Evolutionary conservation across 345 rosid species (phyloP).

Genomic region (Iberis pinnata): DNA sequence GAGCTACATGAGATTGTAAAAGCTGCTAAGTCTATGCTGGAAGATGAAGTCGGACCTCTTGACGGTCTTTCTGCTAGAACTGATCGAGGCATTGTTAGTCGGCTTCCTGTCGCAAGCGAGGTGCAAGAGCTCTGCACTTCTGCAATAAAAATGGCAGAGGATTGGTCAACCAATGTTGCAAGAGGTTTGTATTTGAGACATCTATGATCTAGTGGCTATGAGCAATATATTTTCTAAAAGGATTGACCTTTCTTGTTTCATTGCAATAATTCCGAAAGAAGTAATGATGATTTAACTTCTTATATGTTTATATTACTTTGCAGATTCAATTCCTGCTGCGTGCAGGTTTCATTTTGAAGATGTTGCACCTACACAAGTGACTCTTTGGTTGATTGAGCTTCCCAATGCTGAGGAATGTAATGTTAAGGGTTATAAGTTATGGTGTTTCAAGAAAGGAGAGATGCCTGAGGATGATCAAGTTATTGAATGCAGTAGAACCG

Average conservation of each 20-base stretch:
- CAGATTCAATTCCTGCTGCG: constrained; percentile 41
- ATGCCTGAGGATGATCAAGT: constrained; percentile 44
- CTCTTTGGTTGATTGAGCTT: constrained; percentile 57
- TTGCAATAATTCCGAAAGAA: not conserved
- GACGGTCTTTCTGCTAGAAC: constrained; percentile 59
- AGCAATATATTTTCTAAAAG: not conserved
- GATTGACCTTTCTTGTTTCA: not conserved
- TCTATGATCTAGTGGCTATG: not conserved
- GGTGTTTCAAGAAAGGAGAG: constrained; percentile 81
- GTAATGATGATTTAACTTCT: constrained; percentile 4
- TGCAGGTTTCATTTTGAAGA: constrained; percentile 86
- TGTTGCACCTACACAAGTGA: constrained; percentile 51
- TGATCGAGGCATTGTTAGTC: constrained; percentile 81
- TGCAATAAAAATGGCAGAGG: constrained; percentile 67
- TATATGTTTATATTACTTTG: constrained; percentile 7
- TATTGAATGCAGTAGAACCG: constrained; percentile 50
- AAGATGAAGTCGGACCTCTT: constrained; percentile 77
- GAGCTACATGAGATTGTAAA: constrained; percentile 58
- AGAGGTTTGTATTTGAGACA: constrained; percentile 44
- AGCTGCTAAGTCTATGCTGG: constrained; percentile 68
- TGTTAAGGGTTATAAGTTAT: constrained; percentile 82
- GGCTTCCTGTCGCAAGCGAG: constrained; percentile 68
- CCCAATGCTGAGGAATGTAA: constrained; percentile 36
- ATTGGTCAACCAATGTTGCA: constrained; percentile 39
- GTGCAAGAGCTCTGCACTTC: constrained; percentile 68